Conservation (phyloP, 371 early-diverging fungal genomes). For the Saksenaea vasiformis region DNA sequence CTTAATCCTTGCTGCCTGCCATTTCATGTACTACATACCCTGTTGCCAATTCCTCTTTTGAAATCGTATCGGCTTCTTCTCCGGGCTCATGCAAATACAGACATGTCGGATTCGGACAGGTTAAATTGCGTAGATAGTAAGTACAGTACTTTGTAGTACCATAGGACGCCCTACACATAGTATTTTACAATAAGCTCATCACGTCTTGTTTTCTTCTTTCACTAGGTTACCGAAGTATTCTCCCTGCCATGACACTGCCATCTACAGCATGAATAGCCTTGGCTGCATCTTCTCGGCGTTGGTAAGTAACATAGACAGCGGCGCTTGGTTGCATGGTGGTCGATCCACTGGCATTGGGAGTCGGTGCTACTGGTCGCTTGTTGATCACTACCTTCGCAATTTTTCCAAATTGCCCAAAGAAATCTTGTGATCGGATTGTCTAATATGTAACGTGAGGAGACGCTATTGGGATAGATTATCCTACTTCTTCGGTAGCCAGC, state of each 20-base stretch:
- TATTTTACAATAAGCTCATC: background rate
- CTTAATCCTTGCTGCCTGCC: too few relatives aligned
- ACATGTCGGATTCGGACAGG: slow-evolving; percentile 92
- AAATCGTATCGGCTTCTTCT: slow-evolving; percentile 81
- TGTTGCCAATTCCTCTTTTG: slow-evolving; percentile 64
- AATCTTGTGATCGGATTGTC: slow-evolving; percentile 80
- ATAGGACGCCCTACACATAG: slow-evolving; percentile 62
- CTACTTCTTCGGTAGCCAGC: slow-evolving; percentile 87
- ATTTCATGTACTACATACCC: slow-evolving; percentile 37
- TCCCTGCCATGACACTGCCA: slow-evolving; percentile 87
- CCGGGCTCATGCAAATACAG: slow-evolving; percentile 95
- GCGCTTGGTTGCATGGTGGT: slow-evolving; percentile 58
- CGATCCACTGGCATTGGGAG: slow-evolving; percentile 45
- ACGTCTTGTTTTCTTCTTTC: background rate
- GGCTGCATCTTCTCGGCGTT: slow-evolving; percentile 86
- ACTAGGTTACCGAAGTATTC: slow-evolving; percentile 64
- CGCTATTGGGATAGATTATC: background rate
- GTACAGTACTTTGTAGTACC: slow-evolving; percentile 98
- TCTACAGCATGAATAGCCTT: slow-evolving; percentile 91
- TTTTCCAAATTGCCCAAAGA: slow-evolving; percentile 97
- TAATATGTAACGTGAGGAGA: slow-evolving; percentile 20
- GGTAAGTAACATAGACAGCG: slow-evolving; percentile 91
- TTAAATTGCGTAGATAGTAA: slow-evolving; percentile 86
- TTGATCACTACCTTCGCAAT: slow-evolving; percentile 91
- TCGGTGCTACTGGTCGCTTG: slow-evolving; percentile 63